phyloP scores from a whole-genome alignment of 2,329 filamentous ascomycete species.

The Hypoxylon rubiginosum region DNA sequence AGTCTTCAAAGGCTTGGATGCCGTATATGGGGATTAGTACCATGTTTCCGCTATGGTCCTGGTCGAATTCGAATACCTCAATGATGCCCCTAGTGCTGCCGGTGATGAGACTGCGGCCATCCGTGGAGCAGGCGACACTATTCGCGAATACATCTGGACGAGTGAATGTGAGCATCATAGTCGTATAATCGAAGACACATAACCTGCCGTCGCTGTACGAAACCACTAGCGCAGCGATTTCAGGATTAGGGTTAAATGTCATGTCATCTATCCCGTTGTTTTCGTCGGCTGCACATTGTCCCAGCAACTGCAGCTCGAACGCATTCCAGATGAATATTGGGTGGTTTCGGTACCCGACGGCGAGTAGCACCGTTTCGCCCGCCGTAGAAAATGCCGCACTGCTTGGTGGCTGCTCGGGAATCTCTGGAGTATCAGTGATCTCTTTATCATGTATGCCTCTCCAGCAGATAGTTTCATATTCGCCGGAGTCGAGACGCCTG shows the following conservation, averaged over 20 bases:
- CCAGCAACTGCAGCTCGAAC: constrained; percentile 32
- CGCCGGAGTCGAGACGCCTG: constrained; percentile 43
- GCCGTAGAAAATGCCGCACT: constrained; percentile 3
- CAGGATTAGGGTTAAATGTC: constrained; percentile 48
- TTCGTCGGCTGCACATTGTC: constrained; percentile 29
- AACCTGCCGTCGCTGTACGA: constrained; percentile 46
- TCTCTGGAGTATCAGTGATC: constrained; percentile 18
- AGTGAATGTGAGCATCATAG: neutral
- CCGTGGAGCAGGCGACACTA: constrained; percentile 46
- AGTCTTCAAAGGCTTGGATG: constrained; percentile 47
- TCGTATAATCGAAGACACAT: constrained; percentile 45
- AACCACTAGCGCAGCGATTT: constrained; percentile 45
- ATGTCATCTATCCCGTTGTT: constrained; percentile 44
- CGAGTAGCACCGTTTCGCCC: constrained; percentile 38
- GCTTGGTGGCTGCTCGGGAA: constrained; percentile 37
- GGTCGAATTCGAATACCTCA: constrained; percentile 50
- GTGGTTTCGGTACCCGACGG: constrained; percentile 43
- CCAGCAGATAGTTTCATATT: constrained; percentile 32
- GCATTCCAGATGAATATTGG: constrained; percentile 44
- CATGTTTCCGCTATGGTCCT: constrained; percentile 5
- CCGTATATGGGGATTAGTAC: constrained; percentile 48
- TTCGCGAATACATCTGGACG: constrained; percentile 44
- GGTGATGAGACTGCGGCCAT: constrained; percentile 46
- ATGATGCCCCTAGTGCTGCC: constrained; percentile 44
- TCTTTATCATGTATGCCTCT: neutral